Conservation (phyloP, 257 asterid species). For the Marsdenia floribunda region DNA sequence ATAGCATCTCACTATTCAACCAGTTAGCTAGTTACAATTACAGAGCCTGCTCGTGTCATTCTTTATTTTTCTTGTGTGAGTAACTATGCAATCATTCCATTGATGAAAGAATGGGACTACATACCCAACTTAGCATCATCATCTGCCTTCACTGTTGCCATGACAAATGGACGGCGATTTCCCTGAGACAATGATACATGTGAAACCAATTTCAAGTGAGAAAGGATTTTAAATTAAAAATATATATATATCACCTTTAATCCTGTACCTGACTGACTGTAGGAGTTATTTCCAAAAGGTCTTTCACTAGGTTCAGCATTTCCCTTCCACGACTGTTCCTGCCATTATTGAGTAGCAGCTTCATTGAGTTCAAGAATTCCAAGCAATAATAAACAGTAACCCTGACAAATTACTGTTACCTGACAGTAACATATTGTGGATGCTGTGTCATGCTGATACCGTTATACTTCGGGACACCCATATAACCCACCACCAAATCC, state of each 20-base stretch:
- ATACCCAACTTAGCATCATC: constrained; percentile 86
- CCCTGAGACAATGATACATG: constrained; percentile 48
- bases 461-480: constrained; percentile 93
- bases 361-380: constrained; percentile 3
- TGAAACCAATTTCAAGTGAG: constrained; percentile 1
- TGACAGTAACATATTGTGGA: constrained; percentile 91
- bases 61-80: background rate
- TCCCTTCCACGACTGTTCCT: constrained; percentile 96
- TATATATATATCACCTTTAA: constrained; percentile 9
- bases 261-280: constrained; percentile 62
- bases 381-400: background rate
- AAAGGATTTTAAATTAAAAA: background rate
- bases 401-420: constrained; percentile 36
- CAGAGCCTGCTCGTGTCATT: background rate
- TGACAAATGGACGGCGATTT: constrained; percentile 76
- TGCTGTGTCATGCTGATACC: constrained; percentile 89
- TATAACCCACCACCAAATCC: constrained; percentile 99
- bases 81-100: background rate
- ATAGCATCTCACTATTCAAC: background rate
- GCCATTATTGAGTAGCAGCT: constrained; percentile 29
- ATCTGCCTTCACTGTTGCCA: constrained; percentile 95
- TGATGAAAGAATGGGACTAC: background rate
- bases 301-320: constrained; percentile 81
- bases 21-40: background rate
- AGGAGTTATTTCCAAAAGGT: constrained; percentile 89